Evolutionary conservation across 2,329 filamentous ascomycete genomes (phyloP).

Genomic region (Chaetomium sp.): DNA sequence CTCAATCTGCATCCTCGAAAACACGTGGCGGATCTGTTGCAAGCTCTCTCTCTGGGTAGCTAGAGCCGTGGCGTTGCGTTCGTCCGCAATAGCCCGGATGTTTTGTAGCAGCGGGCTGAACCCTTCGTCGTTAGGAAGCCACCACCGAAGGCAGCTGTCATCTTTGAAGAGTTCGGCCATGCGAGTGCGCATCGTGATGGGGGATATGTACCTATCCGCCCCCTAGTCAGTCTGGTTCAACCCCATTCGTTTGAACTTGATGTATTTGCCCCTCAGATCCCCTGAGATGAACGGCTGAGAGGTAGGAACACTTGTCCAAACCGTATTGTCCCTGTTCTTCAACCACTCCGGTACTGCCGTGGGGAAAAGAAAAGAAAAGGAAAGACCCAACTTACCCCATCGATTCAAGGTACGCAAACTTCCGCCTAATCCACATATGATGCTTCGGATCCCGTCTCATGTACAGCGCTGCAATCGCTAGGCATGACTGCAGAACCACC

Average conservation of each 20-base stretch:
- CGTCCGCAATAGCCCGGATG: conserved; percentile 74
- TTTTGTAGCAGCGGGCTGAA: conserved; percentile 67
- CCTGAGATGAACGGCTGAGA: too few relatives aligned
- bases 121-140: conserved; percentile 77
- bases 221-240: background rate
- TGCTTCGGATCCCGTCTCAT: conserved; percentile 68
- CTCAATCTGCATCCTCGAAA: conserved; percentile 54
- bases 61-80: conserved; percentile 58
- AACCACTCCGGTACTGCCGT: background rate
- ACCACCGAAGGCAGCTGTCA: conserved; percentile 70
- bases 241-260: too few relatives aligned
- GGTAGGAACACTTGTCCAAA: background rate
- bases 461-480: conserved; percentile 72
- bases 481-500: conserved; percentile 65
- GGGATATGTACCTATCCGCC: conserved; percentile 68
- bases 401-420: conserved; percentile 71
- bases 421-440: conserved; percentile 71
- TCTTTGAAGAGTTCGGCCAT: conserved; percentile 72
- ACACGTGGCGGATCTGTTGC: conserved; percentile 68
- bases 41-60: conserved; percentile 57
- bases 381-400: conserved; percentile 58
- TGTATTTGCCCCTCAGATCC: too few relatives aligned
- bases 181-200: conserved; percentile 62
- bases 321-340: background rate
- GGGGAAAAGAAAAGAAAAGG: too few relatives aligned